Conservation (phyloP, 2,329 filamentous ascomycete species). For the Scortechinia acanthostroma region DNA sequence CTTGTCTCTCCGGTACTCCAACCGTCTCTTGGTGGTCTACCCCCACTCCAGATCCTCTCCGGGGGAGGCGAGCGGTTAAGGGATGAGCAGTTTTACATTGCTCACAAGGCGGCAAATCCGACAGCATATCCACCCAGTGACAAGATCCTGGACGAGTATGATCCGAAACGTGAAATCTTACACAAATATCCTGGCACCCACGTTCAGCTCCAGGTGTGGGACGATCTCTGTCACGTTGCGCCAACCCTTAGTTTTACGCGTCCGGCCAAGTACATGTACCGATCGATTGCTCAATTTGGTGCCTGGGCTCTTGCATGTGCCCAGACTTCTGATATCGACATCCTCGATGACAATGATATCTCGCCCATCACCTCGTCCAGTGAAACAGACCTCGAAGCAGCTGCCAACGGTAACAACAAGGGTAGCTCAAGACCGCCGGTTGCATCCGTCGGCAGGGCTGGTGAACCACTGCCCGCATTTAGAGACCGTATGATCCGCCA, state of each 20-base stretch:
- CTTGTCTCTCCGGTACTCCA: slow-evolving; percentile 85
- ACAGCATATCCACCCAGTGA: slow-evolving; percentile 66
- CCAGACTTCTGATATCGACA: slow-evolving; percentile 74
- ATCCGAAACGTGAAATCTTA: slow-evolving; percentile 45
- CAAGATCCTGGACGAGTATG: slow-evolving; percentile 47
- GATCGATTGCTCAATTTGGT: slow-evolving; percentile 84
- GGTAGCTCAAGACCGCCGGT: slow-evolving; percentile 6
- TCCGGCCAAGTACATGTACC: slow-evolving; percentile 95
- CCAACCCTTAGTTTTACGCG: slow-evolving; percentile 90
- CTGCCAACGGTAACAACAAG: neutral
- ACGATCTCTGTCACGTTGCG: slow-evolving; percentile 85
- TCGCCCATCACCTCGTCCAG: slow-evolving; percentile 19
- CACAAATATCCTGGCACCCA: slow-evolving; percentile 73
- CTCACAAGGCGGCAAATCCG: slow-evolving; percentile 88
- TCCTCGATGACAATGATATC: slow-evolving; percentile 66
- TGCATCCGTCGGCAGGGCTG: slow-evolving; percentile 70
- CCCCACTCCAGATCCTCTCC: slow-evolving; percentile 77
- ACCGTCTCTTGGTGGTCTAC: slow-evolving; percentile 80
- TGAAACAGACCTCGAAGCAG: slow-evolving; percentile 15
- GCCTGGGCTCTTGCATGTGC: slow-evolving; percentile 83
- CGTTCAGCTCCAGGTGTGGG: slow-evolving; percentile 93
- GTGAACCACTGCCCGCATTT: slow-evolving; percentile 76
- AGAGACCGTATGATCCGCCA: slow-evolving; percentile 87
- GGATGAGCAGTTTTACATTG: slow-evolving; percentile 91
- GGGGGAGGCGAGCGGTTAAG: slow-evolving; percentile 84